These are phyloP conservation scores for Bassia scoparia DNA, from an alignment of 148 eudicot species.

Conservation along the genomic window DNA sequence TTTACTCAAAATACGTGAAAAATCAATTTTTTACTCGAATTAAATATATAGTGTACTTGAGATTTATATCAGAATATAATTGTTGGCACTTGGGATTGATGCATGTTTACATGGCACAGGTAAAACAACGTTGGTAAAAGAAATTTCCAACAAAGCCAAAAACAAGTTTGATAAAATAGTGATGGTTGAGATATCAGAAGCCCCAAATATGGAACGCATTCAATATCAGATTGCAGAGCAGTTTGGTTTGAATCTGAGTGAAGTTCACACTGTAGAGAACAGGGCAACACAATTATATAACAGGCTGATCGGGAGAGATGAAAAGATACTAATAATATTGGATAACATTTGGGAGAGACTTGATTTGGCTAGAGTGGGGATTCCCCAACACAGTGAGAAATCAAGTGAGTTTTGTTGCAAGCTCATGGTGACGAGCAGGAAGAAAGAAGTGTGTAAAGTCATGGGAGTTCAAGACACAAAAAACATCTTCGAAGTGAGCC, in stretches of 20 bases:
- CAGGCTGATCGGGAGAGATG: neutral
- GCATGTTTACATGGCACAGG: neutral
- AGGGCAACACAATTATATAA: neutral
- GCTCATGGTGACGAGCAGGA: conserved; percentile 14
- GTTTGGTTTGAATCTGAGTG: neutral
- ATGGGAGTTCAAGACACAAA: neutral
- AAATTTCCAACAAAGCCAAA: conserved; percentile 2
- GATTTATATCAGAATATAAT: too few relatives aligned
- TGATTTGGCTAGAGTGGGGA: conserved; percentile 13
- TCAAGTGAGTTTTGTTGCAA: conserved; percentile 1
- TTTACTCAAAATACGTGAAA: too few relatives aligned
- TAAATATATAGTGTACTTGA: too few relatives aligned
- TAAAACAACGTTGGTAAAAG: conserved; percentile 17
- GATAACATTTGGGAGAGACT: conserved; percentile 8
- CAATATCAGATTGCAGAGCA: conserved; percentile 14
- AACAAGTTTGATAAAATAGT: neutral
- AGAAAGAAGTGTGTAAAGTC: neutral
- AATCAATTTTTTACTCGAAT: too few relatives aligned
- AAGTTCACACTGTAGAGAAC: neutral
- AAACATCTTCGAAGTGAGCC: neutral
- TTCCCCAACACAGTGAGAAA: conserved; percentile 4
- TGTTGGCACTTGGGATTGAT: too few relatives aligned
- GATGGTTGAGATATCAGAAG: conserved; percentile 13
- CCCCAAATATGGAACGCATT: conserved; percentile 1
- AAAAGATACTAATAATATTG: neutral